phyloP scores from a whole-genome alignment of 2,329 filamentous ascomycete genomes.

The Fusarium sp. region DNA sequence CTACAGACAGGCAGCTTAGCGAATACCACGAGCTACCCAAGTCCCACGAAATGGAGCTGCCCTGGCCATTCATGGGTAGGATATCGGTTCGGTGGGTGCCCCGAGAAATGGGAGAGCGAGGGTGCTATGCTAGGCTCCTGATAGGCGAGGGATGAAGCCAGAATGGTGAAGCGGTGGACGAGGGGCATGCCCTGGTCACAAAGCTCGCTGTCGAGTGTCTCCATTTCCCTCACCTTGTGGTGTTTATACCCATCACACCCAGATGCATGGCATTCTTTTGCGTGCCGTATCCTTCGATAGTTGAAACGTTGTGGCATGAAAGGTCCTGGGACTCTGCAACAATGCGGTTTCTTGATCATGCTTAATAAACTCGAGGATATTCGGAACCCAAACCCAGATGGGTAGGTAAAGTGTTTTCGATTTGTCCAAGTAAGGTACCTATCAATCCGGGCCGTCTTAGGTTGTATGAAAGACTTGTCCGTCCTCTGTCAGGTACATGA shows the following conservation, averaged over 20 bases:
- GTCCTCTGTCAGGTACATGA: slow-evolving; percentile 11
- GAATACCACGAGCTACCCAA: slow-evolving; percentile 17
- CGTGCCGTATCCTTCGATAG: background rate
- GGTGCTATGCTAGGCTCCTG: slow-evolving; percentile 29
- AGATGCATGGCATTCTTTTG: background rate
- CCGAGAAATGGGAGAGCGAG: slow-evolving; percentile 35
- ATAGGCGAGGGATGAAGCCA: slow-evolving; percentile 37
- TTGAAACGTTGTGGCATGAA: background rate
- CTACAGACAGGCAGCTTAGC: slow-evolving; percentile 4
- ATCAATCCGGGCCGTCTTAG: slow-evolving; percentile 15
- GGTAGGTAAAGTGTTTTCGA: slow-evolving; percentile 4
- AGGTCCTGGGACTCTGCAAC: background rate
- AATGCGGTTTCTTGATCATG: background rate
- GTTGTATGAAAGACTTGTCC: slow-evolving; percentile 7
- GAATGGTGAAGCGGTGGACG: slow-evolving; percentile 34
- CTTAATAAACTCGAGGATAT: background rate
- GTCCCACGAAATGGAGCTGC: slow-evolving; percentile 17
- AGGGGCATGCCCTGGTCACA: slow-evolving; percentile 29
- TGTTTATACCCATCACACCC: slow-evolving; percentile 20
- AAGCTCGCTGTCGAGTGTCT: slow-evolving; percentile 25
- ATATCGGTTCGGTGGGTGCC: slow-evolving; percentile 30
- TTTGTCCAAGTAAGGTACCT: background rate
- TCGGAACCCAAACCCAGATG: slow-evolving; percentile 22
- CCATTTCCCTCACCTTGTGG: slow-evolving; percentile 15
- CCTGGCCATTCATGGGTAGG: slow-evolving; percentile 23